A percentile compares a stretch with the other conserved stretches of the same genome.
Conservation (phyloP, 2,329 filamentous ascomycete genomes). For the Exophiala sp. region DNA sequence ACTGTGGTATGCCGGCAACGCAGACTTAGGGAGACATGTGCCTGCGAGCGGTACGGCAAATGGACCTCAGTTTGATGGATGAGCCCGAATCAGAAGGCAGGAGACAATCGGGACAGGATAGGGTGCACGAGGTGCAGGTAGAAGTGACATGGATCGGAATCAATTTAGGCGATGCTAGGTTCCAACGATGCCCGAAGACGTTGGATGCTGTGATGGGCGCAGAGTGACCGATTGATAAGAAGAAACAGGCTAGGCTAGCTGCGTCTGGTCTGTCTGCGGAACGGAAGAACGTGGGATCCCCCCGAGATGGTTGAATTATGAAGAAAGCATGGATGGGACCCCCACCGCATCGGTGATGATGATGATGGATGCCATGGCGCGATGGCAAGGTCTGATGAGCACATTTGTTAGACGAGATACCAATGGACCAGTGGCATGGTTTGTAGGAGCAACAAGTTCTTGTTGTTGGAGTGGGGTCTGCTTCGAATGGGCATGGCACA, state of each 20-base stretch:
- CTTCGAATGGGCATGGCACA: constrained; percentile 14
- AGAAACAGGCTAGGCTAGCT: constrained; percentile 17
- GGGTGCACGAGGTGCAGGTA: constrained; percentile 15
- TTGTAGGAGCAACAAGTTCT: too few relatives aligned
- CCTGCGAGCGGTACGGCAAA: constrained; percentile 16
- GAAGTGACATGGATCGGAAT: constrained; percentile 23
- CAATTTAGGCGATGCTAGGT: constrained; percentile 19
- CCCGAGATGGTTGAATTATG: constrained; percentile 8
- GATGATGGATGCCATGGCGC: background rate
- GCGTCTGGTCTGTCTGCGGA: constrained; percentile 14
- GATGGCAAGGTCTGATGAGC: background rate
- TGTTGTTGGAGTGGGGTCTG: background rate
- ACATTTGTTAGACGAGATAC: too few relatives aligned
- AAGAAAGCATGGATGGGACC: background rate
- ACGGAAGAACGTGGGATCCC: constrained; percentile 26
- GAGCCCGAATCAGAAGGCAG: constrained; percentile 21
- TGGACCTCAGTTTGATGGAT: constrained; percentile 12
- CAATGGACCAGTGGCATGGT: too few relatives aligned
- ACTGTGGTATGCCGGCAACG: constrained; percentile 14
- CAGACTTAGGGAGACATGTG: constrained; percentile 23
- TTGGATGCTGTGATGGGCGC: constrained; percentile 6
- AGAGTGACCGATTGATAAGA: constrained; percentile 16
- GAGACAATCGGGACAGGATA: constrained; percentile 20
- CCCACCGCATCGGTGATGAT: background rate
- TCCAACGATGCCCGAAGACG: constrained; percentile 23